phyloP scores from a whole-genome alignment of 805 yeast species.

The Wickerhamiella slavikovae region DNA sequence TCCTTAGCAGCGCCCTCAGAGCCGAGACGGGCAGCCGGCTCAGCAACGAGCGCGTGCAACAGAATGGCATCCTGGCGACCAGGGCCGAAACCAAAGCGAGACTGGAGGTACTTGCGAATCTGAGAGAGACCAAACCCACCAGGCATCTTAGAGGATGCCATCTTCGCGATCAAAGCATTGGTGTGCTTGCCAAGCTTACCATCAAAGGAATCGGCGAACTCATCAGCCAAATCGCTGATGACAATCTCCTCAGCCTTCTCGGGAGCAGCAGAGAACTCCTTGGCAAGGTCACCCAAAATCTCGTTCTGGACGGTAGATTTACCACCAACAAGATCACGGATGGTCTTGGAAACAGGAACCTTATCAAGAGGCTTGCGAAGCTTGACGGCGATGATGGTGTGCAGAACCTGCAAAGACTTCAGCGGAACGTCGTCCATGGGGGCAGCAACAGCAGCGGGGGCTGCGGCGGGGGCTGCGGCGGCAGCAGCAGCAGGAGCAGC shows the following conservation, averaged over 20 bases:
- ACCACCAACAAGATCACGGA: slow-evolving; percentile 95
- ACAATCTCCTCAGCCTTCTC: slow-evolving; percentile 99
- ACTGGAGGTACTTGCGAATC: slow-evolving; percentile 80
- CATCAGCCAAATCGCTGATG: slow-evolving; percentile 83
- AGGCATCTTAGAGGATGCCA: slow-evolving; percentile 95
- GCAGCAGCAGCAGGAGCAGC: slow-evolving; percentile 38
- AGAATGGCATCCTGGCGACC: slow-evolving; percentile 91
- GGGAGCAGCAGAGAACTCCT: slow-evolving; percentile 94
- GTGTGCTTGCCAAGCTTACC: slow-evolving; percentile 92
- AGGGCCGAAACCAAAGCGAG: slow-evolving; percentile 79
- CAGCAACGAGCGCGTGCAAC: slow-evolving; percentile 64
- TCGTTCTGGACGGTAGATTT: slow-evolving; percentile 97
- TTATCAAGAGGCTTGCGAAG: slow-evolving; percentile 78
- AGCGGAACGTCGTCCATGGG: slow-evolving; percentile 80
- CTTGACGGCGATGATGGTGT: slow-evolving; percentile 85
- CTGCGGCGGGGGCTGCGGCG: slow-evolving; percentile 37
- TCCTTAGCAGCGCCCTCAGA: slow-evolving; percentile 79
- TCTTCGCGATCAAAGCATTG: slow-evolving; percentile 66
- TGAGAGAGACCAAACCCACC: slow-evolving; percentile 92
- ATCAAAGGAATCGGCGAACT: slow-evolving; percentile 73
- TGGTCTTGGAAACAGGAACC: slow-evolving; percentile 75
- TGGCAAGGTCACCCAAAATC: slow-evolving; percentile 94
- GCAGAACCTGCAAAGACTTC: slow-evolving; percentile 61
- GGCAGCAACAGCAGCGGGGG: slow-evolving; percentile 56
- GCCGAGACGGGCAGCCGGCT: slow-evolving; percentile 78